phyloP scores from a whole-genome alignment of 2,329 filamentous ascomycete species.

The Fusarium miscanthi region DNA sequence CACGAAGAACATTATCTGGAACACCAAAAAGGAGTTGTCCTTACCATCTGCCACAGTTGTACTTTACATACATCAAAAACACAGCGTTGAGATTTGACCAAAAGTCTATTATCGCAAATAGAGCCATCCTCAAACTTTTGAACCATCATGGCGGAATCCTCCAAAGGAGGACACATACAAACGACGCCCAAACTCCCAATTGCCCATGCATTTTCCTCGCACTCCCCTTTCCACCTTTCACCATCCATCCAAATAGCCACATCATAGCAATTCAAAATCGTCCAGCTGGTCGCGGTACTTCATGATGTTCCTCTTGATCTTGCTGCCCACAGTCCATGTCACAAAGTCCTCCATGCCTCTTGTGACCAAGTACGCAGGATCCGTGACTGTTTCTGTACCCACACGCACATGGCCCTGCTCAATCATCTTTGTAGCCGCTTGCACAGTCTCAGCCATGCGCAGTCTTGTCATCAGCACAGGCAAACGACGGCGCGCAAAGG shows the following conservation, averaged over 20 bases:
- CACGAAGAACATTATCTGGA: background rate
- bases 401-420: constrained; percentile 95
- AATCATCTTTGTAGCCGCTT: constrained; percentile 85
- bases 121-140: background rate
- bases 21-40: background rate
- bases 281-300: constrained; percentile 95
- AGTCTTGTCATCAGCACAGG: constrained; percentile 92
- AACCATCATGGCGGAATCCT: background rate
- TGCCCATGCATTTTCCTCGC: constrained; percentile 12
- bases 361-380: constrained; percentile 89
- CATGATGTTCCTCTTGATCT: constrained; percentile 97
- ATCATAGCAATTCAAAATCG: constrained; percentile 89
- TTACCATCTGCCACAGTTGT: background rate
- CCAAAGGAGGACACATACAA: constrained; percentile 14
- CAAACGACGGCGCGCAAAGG: constrained; percentile 84
- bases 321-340: constrained; percentile 94
- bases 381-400: constrained; percentile 88
- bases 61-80: background rate
- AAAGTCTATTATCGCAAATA: background rate
- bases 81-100: background rate
- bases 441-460: constrained; percentile 91
- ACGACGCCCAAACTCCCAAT: constrained; percentile 40
- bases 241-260: background rate
- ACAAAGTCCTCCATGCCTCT: constrained; percentile 95
- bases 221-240: background rate